Conservation (phyloP, 257 asterid species). For the Scutellaria minor region DNA sequence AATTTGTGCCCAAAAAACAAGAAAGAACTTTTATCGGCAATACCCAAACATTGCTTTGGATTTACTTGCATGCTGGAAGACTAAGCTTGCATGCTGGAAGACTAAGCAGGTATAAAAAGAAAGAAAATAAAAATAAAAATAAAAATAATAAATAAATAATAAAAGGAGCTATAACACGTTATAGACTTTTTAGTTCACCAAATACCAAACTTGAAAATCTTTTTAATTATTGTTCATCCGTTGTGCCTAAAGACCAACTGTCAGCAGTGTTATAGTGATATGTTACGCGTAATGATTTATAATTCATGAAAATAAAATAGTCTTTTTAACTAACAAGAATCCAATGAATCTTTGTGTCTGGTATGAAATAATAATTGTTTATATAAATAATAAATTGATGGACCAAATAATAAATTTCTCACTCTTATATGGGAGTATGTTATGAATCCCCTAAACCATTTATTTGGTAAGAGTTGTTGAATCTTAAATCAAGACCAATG, state of each 20-base stretch:
- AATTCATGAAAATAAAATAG: too few relatives aligned
- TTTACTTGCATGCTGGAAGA: background rate
- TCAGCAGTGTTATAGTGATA: background rate
- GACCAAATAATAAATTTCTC: background rate
- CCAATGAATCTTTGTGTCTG: background rate
- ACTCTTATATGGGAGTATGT: too few relatives aligned
- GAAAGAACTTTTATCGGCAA: too few relatives aligned
- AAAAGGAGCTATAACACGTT: background rate
- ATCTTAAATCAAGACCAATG: too few relatives aligned
- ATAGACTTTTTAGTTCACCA: background rate
- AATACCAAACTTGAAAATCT: conserved; percentile 2
- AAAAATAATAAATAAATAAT: background rate
- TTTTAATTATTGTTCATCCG: background rate
- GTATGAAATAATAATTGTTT: background rate
- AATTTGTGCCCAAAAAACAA: too few relatives aligned
- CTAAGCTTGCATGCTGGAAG: background rate
- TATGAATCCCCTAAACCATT: too few relatives aligned
- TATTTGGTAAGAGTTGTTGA: too few relatives aligned
- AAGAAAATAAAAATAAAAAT: too few relatives aligned
- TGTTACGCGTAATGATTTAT: background rate
- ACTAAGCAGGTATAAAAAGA: too few relatives aligned
- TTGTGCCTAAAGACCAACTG: conserved; percentile 7
- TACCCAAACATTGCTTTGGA: background rate
- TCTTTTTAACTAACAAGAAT: background rate
- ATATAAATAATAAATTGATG: background rate